Evolutionary conservation across 2,329 filamentous ascomycete species (phyloP).

Genomic region (Grosmannia serpens): DNA sequence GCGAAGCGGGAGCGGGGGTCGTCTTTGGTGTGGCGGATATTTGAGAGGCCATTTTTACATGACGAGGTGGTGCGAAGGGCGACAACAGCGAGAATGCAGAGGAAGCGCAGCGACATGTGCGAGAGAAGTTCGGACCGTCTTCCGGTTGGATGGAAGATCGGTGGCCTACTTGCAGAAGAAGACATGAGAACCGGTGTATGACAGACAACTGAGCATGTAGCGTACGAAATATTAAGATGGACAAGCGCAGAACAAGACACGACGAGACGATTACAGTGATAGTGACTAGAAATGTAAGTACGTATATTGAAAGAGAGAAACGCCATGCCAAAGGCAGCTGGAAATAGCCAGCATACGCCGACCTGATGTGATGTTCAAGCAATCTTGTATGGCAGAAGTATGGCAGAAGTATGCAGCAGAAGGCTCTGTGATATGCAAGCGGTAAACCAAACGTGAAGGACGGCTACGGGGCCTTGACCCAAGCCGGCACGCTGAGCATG

Average conservation of each 20-base stretch:
- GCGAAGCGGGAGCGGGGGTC: neutral
- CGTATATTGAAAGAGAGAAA: neutral
- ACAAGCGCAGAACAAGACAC: neutral
- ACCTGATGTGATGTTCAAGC: no score
- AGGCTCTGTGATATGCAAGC: neutral
- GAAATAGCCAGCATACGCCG: neutral
- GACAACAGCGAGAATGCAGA: no score
- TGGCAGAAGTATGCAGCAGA: neutral
- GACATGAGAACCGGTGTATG: neutral
- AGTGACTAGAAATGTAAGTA: no score
- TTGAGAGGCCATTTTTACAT: neutral
- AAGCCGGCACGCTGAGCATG: slow-evolving; percentile 19
- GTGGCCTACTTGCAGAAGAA: neutral
- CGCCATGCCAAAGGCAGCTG: no score
- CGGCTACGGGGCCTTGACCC: slow-evolving; percentile 16
- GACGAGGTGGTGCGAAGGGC: no score
- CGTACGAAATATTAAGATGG: neutral
- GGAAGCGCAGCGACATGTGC: no score
- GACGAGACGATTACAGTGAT: no score
- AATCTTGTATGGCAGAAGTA: no score
- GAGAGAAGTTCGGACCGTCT: no score
- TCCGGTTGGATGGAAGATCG: neutral
- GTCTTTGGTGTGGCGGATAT: neutral
- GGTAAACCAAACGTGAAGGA: no score
- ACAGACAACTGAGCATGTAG: neutral